phyloP scores from a whole-genome alignment of 208 protist species.

The Phytomonas serpens region DNA sequence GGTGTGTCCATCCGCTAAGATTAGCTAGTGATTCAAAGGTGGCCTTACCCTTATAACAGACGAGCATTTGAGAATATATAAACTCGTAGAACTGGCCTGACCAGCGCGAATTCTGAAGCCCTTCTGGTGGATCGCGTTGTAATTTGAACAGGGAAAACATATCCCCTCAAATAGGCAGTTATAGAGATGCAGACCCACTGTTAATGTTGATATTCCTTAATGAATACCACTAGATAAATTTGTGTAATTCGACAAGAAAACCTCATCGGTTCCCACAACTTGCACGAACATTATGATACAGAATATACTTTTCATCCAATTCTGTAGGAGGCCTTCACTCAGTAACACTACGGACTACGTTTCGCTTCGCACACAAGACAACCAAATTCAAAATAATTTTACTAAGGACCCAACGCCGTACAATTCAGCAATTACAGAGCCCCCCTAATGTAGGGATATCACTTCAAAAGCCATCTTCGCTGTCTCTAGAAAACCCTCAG shows the following conservation, averaged over 20 bases:
- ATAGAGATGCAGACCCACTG: not conserved
- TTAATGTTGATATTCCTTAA: not conserved
- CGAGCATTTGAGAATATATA: not conserved
- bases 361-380: not conserved
- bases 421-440: not conserved
- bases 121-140: not conserved
- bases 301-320: not conserved
- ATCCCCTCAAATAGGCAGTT: not conserved
- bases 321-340: not conserved
- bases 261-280: not conserved
- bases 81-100: not conserved
- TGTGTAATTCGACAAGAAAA: not conserved
- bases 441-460: not conserved
- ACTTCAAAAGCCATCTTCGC: not conserved
- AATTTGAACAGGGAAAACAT: not conserved
- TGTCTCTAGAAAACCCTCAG: not conserved
- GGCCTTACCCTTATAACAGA: not conserved
- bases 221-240: not conserved
- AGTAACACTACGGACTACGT: not conserved
- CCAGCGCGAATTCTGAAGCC: not conserved
- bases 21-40: not conserved
- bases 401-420: not conserved
- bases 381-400: not conserved
- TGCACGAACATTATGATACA: not conserved
- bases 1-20: not conserved